Conservation (phyloP, 1,284 basidiomycete genomes). For the Mycena sp. region DNA sequence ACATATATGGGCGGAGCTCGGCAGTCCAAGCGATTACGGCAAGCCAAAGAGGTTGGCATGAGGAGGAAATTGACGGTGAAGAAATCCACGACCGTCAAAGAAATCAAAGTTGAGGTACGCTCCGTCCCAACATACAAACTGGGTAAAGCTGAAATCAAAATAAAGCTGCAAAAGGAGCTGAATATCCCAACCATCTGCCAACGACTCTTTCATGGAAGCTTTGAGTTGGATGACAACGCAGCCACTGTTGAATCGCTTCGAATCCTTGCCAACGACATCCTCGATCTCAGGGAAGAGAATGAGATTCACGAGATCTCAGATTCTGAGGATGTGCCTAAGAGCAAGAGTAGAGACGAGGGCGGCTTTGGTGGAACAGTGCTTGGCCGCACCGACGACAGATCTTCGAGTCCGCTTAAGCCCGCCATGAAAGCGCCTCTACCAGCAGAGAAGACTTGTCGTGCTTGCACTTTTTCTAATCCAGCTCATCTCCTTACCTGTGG, state of each 20-base stretch:
- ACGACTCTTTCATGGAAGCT: slow-evolving; percentile 66
- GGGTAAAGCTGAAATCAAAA: slow-evolving; percentile 10
- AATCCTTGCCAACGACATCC: slow-evolving; percentile 68
- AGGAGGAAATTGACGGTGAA: slow-evolving; percentile 61
- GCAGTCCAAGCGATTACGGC: slow-evolving; percentile 74
- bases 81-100: slow-evolving; percentile 76
- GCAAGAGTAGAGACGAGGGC: slow-evolving; percentile 64
- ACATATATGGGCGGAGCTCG: slow-evolving; percentile 44
- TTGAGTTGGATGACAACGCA: slow-evolving; percentile 72
- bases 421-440: slow-evolving; percentile 25
- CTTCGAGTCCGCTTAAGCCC: slow-evolving; percentile 40
- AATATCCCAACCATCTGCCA: slow-evolving; percentile 80
- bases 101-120: slow-evolving; percentile 77
- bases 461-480: slow-evolving; percentile 56
- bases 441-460: slow-evolving; percentile 49
- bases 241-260: slow-evolving; percentile 68
- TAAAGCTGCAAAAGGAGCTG: slow-evolving; percentile 65
- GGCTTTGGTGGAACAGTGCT: slow-evolving; percentile 80
- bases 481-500: slow-evolving; percentile 47
- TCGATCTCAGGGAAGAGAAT: slow-evolving; percentile 71
- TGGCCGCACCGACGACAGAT: slow-evolving; percentile 40
- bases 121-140: neutral
- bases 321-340: slow-evolving; percentile 55
- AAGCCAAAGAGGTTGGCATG: slow-evolving; percentile 59
- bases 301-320: slow-evolving; percentile 69